Conservation (phyloP, 2,329 filamentous ascomycete species). For the Exophiala aquamarina region DNA sequence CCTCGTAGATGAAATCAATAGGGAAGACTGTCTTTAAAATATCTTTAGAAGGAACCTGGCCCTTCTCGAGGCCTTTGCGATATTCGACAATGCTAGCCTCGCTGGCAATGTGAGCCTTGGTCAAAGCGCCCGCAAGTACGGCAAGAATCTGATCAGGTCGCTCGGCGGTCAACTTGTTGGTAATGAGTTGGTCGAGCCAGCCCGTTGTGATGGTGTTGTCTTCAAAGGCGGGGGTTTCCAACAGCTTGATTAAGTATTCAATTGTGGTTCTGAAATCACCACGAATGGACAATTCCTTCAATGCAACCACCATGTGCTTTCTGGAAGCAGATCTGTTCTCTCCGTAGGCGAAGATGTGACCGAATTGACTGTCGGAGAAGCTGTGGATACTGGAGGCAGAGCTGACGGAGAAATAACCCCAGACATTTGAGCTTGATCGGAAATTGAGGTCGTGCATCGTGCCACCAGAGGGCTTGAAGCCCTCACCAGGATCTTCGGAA, state of each 20-base stretch:
- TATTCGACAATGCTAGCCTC: constrained; percentile 87
- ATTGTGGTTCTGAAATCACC: constrained; percentile 99
- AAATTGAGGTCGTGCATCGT: constrained; percentile 99
- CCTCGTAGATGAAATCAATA: constrained; percentile 98
- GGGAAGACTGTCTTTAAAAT: constrained; percentile 97
- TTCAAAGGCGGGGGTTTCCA: constrained; percentile 97
- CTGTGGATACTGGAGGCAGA: constrained; percentile 96
- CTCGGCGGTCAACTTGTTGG: constrained; percentile 95
- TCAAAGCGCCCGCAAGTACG: constrained; percentile 92
- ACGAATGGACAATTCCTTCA: constrained; percentile 99
- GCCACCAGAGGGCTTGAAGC: constrained; percentile 98
- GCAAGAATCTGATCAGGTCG: constrained; percentile 90
- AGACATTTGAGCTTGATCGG: constrained; percentile 96
- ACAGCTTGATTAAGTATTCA: constrained; percentile 97
- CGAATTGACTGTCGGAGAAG: constrained; percentile 98
- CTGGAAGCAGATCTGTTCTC: constrained; percentile 94
- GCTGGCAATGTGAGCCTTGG: constrained; percentile 92
- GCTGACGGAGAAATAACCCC: constrained; percentile 99
- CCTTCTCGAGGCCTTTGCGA: constrained; percentile 85
- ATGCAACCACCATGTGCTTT: constrained; percentile 98
- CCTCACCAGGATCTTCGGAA: constrained; percentile 96
- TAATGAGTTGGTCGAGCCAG: constrained; percentile 98
- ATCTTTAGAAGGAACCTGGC: constrained; percentile 94
- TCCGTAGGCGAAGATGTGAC: constrained; percentile 98
- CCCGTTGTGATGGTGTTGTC: constrained; percentile 99